These are phyloP conservation scores for Poa annua DNA, from an alignment of 176 grass and related monocot species.

Conservation along the genomic window DNA sequence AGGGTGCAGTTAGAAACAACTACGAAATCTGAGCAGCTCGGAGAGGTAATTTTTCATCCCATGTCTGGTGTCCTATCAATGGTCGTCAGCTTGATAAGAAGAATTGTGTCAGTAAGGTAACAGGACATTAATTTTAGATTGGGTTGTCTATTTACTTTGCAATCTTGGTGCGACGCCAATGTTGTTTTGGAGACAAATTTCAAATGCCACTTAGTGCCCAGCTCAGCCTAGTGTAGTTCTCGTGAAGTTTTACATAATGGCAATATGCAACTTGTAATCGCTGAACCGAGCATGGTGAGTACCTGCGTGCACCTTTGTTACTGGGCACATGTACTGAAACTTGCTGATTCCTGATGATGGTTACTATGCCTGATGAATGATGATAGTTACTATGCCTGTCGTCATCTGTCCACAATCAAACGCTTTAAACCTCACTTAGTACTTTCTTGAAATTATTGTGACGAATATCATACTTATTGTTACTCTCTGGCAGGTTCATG, in stretches of 20 bases:
- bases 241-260: background rate
- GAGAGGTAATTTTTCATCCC: constrained; percentile 66
- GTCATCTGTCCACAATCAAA: background rate
- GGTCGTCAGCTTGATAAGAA: constrained; percentile 16
- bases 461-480: background rate
- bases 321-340: constrained; percentile 5
- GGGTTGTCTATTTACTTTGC: background rate
- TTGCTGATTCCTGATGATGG: background rate
- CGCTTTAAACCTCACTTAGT: background rate
- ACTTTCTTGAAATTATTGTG: background rate
- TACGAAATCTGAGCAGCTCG: constrained; percentile 61
- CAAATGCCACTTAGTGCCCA: background rate
- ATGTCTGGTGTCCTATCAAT: constrained; percentile 27
- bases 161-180: constrained; percentile 1
- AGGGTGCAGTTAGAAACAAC: constrained; percentile 76
- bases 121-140: constrained; percentile 10
- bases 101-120: background rate
- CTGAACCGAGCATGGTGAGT: constrained; percentile 21
- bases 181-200: constrained; percentile 13
- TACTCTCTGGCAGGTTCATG: constrained; percentile 59
- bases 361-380: background rate
- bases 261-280: constrained; percentile 12
- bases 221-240: constrained; percentile 1
- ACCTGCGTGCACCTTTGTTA: background rate
- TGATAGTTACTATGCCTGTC: background rate